phyloP scores from a whole-genome alignment of 768 basidiomycete species.

The Chalciporus chontae region DNA sequence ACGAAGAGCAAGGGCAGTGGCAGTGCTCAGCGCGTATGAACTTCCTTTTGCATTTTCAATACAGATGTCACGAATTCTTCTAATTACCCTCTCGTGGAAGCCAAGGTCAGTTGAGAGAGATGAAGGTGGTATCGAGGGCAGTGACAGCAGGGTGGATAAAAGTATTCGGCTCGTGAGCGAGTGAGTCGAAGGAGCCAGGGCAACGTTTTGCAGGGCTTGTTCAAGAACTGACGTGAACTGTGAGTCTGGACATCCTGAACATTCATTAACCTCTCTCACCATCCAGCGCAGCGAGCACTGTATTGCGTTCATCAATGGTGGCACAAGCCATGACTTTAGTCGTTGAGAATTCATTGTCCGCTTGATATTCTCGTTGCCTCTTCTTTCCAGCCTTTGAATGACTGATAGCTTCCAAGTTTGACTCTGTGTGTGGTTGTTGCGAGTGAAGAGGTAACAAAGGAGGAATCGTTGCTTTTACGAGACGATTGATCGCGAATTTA shows the following conservation, averaged over 20 bases:
- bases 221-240: slow-evolving; percentile 43
- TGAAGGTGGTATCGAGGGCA: slow-evolving; percentile 54
- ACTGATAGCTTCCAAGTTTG: slow-evolving; percentile 16
- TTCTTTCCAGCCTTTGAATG: slow-evolving; percentile 61
- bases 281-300: slow-evolving; percentile 51
- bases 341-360: slow-evolving; percentile 64
- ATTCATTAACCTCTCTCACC: slow-evolving; percentile 38
- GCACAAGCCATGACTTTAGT: slow-evolving; percentile 46
- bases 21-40: slow-evolving; percentile 56
- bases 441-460: slow-evolving; percentile 47
- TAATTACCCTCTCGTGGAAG: slow-evolving; percentile 44
- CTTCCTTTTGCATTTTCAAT: slow-evolving; percentile 52
- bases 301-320: slow-evolving; percentile 47
- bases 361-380: slow-evolving; percentile 66
- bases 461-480: slow-evolving; percentile 52
- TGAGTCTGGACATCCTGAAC: neutral
- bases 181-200: slow-evolving; percentile 48
- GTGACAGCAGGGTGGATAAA: slow-evolving; percentile 51
- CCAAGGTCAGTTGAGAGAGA: slow-evolving; percentile 50
- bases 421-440: slow-evolving; percentile 31
- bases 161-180: slow-evolving; percentile 60
- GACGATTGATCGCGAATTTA: slow-evolving; percentile 45
- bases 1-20: slow-evolving; percentile 52
- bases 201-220: slow-evolving; percentile 45
- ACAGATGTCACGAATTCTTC: slow-evolving; percentile 46